phyloP scores from a whole-genome alignment of 257 asterid species.

The Rauvolfia tetraphylla region DNA sequence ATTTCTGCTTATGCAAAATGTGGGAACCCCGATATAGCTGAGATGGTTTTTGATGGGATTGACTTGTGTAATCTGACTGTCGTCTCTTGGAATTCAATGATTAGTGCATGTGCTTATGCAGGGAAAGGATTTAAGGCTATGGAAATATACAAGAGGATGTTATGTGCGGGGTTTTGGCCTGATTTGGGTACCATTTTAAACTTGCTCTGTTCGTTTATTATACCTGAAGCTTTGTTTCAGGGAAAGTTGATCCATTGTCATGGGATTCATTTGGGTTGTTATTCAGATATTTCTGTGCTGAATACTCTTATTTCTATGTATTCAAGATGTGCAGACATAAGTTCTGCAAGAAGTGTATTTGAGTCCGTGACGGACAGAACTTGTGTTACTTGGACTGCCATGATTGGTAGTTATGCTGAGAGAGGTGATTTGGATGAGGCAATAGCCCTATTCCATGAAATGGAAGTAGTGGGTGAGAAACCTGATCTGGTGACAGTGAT shows the following conservation, averaged over 20 bases:
- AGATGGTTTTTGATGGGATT: conserved; percentile 45
- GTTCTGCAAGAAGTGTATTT: conserved; percentile 46
- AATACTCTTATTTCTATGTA: conserved; percentile 63
- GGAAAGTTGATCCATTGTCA: conserved; percentile 57
- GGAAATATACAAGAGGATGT: conserved; percentile 40
- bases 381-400: conserved; percentile 63
- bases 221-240: conserved; percentile 26
- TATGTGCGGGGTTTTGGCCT: conserved; percentile 38
- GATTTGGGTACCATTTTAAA: conserved; percentile 56
- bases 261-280: conserved; percentile 47
- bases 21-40: conserved; percentile 32
- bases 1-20: conserved; percentile 49
- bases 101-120: conserved; percentile 46
- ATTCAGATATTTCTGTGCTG: conserved; percentile 36
- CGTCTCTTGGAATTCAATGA: conserved; percentile 71
- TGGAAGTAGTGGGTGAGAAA: conserved; percentile 53
- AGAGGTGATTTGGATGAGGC: conserved; percentile 54
- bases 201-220: conserved; percentile 46
- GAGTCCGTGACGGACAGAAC: conserved; percentile 43
- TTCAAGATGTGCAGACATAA: conserved; percentile 54
- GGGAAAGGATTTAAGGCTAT: conserved; percentile 44
- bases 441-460: conserved; percentile 36
- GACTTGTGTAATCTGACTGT: conserved; percentile 28
- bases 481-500: conserved; percentile 60
- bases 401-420: conserved; percentile 59